phyloP scores from a whole-genome alignment of 495 filamentous ascomycete species.

The Margaritispora aquatica region DNA sequence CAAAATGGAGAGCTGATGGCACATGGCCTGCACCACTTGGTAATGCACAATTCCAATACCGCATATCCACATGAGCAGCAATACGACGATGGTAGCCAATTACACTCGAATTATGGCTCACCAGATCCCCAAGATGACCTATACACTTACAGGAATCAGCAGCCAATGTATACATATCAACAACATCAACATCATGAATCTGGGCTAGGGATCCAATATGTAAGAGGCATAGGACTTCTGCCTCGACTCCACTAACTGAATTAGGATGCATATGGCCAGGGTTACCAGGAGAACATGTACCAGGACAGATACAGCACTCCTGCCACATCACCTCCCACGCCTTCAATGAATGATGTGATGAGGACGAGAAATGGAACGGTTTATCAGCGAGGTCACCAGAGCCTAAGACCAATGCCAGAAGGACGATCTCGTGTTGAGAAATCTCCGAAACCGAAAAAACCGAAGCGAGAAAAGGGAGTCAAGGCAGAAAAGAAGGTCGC shows the following conservation, averaged over 20 bases:
- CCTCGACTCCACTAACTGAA: not conserved
- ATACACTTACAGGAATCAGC: conserved; percentile 20
- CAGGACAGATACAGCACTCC: conserved; percentile 40
- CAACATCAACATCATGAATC: conserved; percentile 23
- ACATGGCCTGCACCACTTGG: conserved; percentile 38
- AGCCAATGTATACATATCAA: conserved; percentile 23
- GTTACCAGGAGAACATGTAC: conserved; percentile 10
- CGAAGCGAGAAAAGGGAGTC: conserved; percentile 44
- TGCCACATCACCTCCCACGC: conserved; percentile 43
- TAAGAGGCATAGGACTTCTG: conserved; percentile 24
- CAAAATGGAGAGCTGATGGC: conserved; percentile 35
- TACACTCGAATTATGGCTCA: conserved; percentile 25
- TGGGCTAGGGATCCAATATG: conserved; percentile 35
- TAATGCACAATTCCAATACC: conserved; percentile 40
- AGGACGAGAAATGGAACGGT: conserved; percentile 22
- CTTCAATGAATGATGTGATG: conserved; percentile 22
- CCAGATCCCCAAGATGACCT: conserved; percentile 20
- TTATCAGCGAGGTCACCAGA: conserved; percentile 11
- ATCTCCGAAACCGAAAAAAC: conserved; percentile 26
- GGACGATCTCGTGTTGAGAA: conserved; percentile 9
- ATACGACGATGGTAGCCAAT: conserved; percentile 17
- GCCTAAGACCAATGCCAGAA: conserved; percentile 18
- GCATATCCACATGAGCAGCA: conserved; percentile 26
- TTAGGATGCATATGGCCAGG: conserved; percentile 23
- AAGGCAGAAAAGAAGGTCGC: conserved; percentile 46